Conservation (phyloP, 306 rosid species). For the Cucurbita argyrosperma region DNA sequence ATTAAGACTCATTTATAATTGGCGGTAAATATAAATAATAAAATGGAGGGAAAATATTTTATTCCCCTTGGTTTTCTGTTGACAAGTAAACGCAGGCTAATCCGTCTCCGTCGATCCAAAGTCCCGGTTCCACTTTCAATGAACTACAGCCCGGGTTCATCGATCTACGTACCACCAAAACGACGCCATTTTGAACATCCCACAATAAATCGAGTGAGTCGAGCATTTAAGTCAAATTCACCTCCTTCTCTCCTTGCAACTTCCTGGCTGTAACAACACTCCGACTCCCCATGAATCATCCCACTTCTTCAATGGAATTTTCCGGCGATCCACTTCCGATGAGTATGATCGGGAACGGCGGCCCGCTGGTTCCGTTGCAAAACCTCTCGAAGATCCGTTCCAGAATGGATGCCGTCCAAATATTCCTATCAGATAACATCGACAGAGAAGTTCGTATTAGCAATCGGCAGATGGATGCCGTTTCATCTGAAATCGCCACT, state of each 20-base stretch:
- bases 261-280: neutral
- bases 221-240: neutral
- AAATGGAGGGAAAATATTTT: no score
- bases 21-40: no score
- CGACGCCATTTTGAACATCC: neutral
- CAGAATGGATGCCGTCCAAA: conserved; percentile 42
- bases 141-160: neutral
- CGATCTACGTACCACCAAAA: neutral
- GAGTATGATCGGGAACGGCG: conserved; percentile 2
- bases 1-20: no score
- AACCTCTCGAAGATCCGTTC: conserved; percentile 38
- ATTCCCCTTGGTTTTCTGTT: no score
- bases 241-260: neutral
- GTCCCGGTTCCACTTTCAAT: neutral
- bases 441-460: conserved; percentile 18
- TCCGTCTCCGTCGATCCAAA: neutral
- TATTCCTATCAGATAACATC: conserved; percentile 39
- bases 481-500: conserved; percentile 47
- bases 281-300: conserved; percentile 9
- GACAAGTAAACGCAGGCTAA: neutral
- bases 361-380: conserved; percentile 30
- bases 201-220: neutral
- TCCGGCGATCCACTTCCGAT: neutral
- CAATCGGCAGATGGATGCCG: conserved; percentile 25
- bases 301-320: neutral